A percentile compares a stretch with the other conserved stretches of the same genome.
phyloP scores from a whole-genome alignment of 73 alveolate species.

The Paramecium sonneborni region DNA sequence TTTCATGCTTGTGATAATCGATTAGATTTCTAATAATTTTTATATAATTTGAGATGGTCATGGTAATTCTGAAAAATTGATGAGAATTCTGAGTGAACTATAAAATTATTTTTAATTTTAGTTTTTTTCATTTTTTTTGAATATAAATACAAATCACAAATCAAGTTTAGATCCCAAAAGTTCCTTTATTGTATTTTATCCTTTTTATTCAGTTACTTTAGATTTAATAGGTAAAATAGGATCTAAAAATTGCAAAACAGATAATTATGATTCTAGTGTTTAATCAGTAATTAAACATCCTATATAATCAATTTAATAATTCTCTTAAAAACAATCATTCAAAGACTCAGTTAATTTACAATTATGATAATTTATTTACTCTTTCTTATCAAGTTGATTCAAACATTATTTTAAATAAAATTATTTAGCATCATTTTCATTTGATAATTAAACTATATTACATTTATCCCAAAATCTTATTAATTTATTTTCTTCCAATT shows the following conservation, averaged over 20 bases:
- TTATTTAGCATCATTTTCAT: background rate
- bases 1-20: conserved; percentile 96
- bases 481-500: background rate
- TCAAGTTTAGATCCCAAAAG: background rate
- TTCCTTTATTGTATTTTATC: background rate
- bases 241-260: background rate
- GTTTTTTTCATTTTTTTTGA: background rate
- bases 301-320: background rate
- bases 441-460: background rate
- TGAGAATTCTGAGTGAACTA: conserved; percentile 65
- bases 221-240: background rate
- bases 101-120: background rate
- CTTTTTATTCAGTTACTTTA: background rate
- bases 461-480: background rate
- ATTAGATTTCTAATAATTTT: conserved; percentile 84
- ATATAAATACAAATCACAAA: background rate
- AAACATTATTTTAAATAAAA: background rate
- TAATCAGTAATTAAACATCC: background rate
- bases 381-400: background rate
- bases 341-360: conserved; percentile 7
- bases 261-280: background rate
- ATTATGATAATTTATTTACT: background rate
- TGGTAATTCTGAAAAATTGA: conserved; percentile 86
- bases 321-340: background rate
- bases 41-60: conserved; percentile 84